phyloP scores from a whole-genome alignment of 164 flowering plant genomes.

The Magnolia kwangsiensis region DNA sequence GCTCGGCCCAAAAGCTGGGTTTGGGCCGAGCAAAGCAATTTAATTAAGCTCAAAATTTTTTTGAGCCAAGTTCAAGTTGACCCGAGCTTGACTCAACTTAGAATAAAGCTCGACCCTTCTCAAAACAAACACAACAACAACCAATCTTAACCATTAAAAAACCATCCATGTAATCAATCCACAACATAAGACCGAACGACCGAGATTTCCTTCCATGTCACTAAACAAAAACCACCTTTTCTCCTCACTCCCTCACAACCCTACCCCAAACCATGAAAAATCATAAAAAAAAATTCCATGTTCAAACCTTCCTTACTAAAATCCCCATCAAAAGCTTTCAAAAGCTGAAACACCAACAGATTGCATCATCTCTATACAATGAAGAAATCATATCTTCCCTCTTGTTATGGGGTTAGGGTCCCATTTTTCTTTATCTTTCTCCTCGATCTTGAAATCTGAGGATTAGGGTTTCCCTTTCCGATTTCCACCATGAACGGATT shows the following conservation, averaged over 20 bases:
- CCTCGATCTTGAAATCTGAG: neutral
- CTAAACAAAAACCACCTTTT: neutral
- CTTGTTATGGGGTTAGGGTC: neutral
- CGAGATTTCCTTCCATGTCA: neutral
- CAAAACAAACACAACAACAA: slow-evolving; percentile 51
- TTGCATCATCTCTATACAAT: no score
- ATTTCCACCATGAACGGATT: neutral
- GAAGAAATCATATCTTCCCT: neutral
- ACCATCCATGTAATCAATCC: slow-evolving; percentile 59
- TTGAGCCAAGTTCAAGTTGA: no score
- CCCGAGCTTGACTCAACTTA: no score
- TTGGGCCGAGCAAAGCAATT: no score
- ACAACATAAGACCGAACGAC: slow-evolving; percentile 33
- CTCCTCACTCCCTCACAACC: neutral
- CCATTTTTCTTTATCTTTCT: no score
- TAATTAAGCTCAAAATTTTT: no score
- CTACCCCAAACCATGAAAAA: slow-evolving; percentile 1
- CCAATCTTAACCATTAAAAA: slow-evolving; percentile 30
- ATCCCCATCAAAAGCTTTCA: neutral
- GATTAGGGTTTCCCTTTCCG: neutral
- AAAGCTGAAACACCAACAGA: no score
- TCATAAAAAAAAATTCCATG: no score
- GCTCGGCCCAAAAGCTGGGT: no score
- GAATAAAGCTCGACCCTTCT: slow-evolving; percentile 9
- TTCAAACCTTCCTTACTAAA: neutral